Evolutionary conservation across 1,284 basidiomycete genomes (phyloP).

Genomic region (Leccinum colubrinum): DNA sequence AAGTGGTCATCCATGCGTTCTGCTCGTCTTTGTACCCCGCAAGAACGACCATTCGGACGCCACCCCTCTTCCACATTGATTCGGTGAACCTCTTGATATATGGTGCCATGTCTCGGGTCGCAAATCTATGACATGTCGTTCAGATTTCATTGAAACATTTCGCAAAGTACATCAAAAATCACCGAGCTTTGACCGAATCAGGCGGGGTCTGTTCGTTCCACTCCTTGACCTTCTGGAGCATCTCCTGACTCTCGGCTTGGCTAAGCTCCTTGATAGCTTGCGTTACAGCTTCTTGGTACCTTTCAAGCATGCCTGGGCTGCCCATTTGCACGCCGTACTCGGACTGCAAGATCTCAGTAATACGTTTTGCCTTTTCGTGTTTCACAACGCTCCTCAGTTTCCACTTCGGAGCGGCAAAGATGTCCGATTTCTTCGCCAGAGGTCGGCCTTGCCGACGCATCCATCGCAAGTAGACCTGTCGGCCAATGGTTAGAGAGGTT

Average conservation of each 20-base stretch:
- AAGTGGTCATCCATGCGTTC: not conserved
- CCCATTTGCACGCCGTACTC: not conserved
- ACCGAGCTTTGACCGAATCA: not conserved
- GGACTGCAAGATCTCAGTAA: not conserved
- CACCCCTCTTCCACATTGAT: not conserved
- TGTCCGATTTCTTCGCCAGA: not conserved
- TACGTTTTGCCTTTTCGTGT: not conserved
- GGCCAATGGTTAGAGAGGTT: not conserved
- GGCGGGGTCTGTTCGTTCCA: not conserved
- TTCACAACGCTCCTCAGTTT: not conserved
- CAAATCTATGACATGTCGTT: not conserved
- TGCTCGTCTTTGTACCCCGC: not conserved
- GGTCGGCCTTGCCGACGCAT: not conserved
- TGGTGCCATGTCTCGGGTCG: not conserved
- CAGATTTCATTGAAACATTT: not conserved
- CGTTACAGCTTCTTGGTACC: not conserved
- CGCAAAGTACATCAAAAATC: too few relatives aligned
- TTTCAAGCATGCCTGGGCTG: not conserved
- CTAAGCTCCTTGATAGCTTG: not conserved
- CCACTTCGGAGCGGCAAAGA: not conserved
- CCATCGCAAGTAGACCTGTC: not conserved
- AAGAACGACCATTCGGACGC: not conserved
- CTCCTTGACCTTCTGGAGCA: not conserved
- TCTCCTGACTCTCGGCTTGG: not conserved
- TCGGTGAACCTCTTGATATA: not conserved